Base-by-base conservation (phyloP, 805 yeast species). In the Monosporozyma unispora region DNA sequence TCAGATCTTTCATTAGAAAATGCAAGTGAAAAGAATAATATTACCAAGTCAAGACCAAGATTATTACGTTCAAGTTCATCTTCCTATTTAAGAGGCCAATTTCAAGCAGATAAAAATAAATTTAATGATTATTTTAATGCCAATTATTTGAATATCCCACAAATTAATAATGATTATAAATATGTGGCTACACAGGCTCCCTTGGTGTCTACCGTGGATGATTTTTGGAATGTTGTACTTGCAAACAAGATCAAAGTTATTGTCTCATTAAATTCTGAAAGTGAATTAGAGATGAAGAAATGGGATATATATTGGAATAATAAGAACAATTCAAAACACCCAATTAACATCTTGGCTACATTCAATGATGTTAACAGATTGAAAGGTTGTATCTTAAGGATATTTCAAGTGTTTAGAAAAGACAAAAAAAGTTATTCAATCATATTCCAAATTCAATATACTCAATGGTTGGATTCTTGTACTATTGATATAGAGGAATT, bases 111-210 rank as follows among this genome's bases (percentile, higher is more conserved):
- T 22, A 45, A 38, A 31, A 31, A 37, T 23, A 37, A 45, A 29
- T 58, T 57, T 41, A 62, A 62, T 52, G 90, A 86, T 63, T 89
- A 89, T 62, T 85, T 89, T 58, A 90, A 89, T 64, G 97, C 97
- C 0, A 86, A 90, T n/a, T 84, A 86, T 64, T 67, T 86, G 21
- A 58, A 54, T 28, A 58, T 69, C 50, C 72, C 56, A 59, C 74
- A 60, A 57, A 72, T 64, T 57, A 73, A 60, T 60, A 70, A 54
- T 3, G 60, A 61, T 49, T 68, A 56, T 62, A 61, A 72, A 37
- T 85, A 84, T 59, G 85, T 90, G 53, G 96, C 96, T 0, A 79
- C 95, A 1, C 96, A 91, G 62, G 99, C 96, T 1, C 99, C 99
- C 2, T 63, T 86, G 41, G 73, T 72, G 2, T 74, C 78, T 19